phyloP scores from a whole-genome alignment of 2,329 filamentous ascomycete genomes.

The Xylaria sp. region DNA sequence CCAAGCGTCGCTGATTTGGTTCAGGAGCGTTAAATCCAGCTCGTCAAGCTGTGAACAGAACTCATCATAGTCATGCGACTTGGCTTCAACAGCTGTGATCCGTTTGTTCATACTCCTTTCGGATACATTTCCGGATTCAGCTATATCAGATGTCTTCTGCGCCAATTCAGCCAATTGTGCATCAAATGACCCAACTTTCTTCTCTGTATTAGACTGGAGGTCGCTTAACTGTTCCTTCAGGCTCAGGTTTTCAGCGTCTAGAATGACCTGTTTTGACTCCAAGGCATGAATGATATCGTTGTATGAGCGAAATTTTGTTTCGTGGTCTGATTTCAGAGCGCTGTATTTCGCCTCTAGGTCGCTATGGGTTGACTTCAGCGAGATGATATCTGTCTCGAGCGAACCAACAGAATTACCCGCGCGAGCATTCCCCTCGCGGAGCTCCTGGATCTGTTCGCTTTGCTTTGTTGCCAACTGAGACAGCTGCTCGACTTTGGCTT shows the following conservation, averaged over 20 bases:
- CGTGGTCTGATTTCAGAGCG: conserved; percentile 31
- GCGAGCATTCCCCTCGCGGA: conserved; percentile 26
- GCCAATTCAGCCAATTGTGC: conserved; percentile 5
- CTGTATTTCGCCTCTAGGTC: conserved; percentile 30
- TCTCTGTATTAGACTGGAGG: conserved; percentile 10
- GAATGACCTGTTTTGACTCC: conserved; percentile 16
- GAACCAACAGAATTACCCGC: conserved; percentile 13
- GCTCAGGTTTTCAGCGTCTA: conserved; percentile 20
- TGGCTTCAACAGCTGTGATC: conserved; percentile 21
- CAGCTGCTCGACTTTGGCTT: conserved; percentile 40
- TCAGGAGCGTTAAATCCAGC: conserved; percentile 21
- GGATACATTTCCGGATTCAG: neutral
- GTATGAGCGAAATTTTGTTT: conserved; percentile 1
- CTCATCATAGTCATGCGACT: conserved; percentile 22
- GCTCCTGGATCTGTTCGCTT: conserved; percentile 34
- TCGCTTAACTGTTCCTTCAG: conserved; percentile 26
- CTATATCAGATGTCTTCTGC: conserved; percentile 1
- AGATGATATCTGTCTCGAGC: conserved; percentile 12
- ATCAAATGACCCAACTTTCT: neutral
- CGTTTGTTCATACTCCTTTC: conserved; percentile 14
- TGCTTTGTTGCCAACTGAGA: conserved; percentile 34
- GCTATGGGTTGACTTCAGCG: conserved; percentile 21
- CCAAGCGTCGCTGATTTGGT: conserved; percentile 34
- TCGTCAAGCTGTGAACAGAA: conserved; percentile 33
- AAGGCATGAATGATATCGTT: conserved; percentile 6